Evolutionary conservation across 352 stramenopile species (phyloP).

Genomic region (Elongisporangium anandrum): DNA sequence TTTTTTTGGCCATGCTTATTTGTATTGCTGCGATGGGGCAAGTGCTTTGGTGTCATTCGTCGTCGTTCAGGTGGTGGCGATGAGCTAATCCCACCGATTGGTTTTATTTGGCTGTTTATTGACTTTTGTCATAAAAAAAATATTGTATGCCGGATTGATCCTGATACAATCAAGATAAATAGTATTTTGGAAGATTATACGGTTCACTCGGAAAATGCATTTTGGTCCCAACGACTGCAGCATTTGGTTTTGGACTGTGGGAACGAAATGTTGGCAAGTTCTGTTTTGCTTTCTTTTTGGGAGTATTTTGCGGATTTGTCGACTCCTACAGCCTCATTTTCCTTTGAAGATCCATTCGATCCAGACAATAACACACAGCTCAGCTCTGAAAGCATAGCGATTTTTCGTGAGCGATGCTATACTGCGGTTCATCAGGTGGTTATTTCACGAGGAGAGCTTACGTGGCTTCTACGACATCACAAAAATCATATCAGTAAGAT

Average conservation of each 20-base stretch:
- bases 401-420: constrained; percentile 61
- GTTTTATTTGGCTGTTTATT: constrained; percentile 75
- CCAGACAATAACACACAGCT: constrained; percentile 62
- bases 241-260: constrained; percentile 21
- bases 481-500: constrained; percentile 52
- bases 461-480: constrained; percentile 42
- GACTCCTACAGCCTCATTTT: constrained; percentile 39
- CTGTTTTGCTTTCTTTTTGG: constrained; percentile 60
- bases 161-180: constrained; percentile 23
- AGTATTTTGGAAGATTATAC: constrained; percentile 32
- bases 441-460: constrained; percentile 57
- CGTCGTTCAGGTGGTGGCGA: constrained; percentile 41
- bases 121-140: constrained; percentile 49
- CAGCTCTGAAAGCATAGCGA: constrained; percentile 25
- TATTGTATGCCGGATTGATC: constrained; percentile 39
- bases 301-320: constrained; percentile 45
- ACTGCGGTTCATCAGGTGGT: constrained; percentile 60
- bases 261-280: constrained; percentile 25
- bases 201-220: constrained; percentile 53
- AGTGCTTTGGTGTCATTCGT: constrained; percentile 59
- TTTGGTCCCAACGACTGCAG: constrained; percentile 56
- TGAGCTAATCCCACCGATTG: constrained; percentile 55
- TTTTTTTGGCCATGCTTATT: constrained; percentile 78
- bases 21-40: constrained; percentile 74
- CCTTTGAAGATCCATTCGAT: constrained; percentile 59